Percentiles rank a stretch among this genome's conserved stretches.
These are phyloP conservation scores for Beta vulgaris DNA, from an alignment of 148 eudicot species.

Conservation along the genomic window DNA sequence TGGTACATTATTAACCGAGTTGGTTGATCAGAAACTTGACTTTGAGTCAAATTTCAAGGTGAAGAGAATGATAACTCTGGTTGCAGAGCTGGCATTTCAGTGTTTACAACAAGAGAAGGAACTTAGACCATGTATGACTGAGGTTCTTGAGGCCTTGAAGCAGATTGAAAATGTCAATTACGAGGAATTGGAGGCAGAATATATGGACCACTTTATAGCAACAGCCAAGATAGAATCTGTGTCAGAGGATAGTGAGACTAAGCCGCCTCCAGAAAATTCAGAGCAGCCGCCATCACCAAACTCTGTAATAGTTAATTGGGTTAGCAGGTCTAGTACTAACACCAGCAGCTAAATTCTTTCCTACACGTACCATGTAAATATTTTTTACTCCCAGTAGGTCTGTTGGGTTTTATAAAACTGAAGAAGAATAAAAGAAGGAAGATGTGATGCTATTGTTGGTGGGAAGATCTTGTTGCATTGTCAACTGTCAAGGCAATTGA, in stretches of 20 bases:
- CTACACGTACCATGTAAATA: too few species aligned
- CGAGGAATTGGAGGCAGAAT: not conserved
- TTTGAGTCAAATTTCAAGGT: constrained; percentile 1
- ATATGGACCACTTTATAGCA: not conserved
- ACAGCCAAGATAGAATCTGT: not conserved
- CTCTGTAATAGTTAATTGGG: not conserved
- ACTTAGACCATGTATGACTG: not conserved
- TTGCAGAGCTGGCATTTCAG: not conserved
- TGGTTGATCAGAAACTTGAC: not conserved
- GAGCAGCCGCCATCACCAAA: not conserved
- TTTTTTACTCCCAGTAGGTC: too few species aligned
- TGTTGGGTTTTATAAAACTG: too few species aligned
- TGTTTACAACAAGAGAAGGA: not conserved
- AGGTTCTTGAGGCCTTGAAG: not conserved
- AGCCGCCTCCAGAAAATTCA: not conserved
- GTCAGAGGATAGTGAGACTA: not conserved
- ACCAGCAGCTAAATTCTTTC: not conserved
- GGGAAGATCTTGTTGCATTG: too few species aligned
- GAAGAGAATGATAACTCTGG: not conserved
- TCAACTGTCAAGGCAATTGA: too few species aligned
- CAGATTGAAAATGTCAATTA: not conserved
- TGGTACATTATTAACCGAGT: not conserved
- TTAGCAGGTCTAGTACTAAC: not conserved
- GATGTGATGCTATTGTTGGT: too few species aligned
- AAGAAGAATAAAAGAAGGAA: too few species aligned